phyloP scores from a whole-genome alignment of 1,139 yeast genomes.

The Taphrina confusa region DNA sequence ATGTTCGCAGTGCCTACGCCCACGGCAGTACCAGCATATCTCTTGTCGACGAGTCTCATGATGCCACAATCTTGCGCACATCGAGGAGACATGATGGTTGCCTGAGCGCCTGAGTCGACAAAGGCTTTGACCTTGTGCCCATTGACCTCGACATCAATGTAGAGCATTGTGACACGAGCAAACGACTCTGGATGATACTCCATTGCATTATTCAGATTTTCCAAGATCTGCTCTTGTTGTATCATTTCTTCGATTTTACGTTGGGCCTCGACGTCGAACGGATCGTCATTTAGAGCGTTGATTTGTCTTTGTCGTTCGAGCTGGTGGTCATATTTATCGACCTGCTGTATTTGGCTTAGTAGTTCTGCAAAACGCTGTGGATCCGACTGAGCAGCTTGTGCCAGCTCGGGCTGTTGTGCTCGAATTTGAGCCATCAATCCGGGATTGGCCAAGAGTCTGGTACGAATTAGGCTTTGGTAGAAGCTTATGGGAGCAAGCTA shows the following conservation, averaged over 20 bases:
- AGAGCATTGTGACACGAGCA: constrained; percentile 78
- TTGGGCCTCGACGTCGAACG: constrained; percentile 74
- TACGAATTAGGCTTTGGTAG: background rate
- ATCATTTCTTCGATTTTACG: constrained; percentile 66
- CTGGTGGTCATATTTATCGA: constrained; percentile 16
- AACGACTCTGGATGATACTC: constrained; percentile 89
- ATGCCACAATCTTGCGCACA: constrained; percentile 75
- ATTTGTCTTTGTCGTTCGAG: constrained; percentile 27
- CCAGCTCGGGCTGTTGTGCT: constrained; percentile 40
- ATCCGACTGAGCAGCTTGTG: constrained; percentile 45
- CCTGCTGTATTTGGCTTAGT: constrained; percentile 22
- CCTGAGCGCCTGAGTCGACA: constrained; percentile 95
- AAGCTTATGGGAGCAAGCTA: background rate
- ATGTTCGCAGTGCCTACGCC: constrained; percentile 88
- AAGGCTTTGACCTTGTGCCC: constrained; percentile 83
- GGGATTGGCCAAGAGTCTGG: constrained; percentile 41
- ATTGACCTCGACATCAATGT: constrained; percentile 72
- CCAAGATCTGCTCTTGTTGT: constrained; percentile 66
- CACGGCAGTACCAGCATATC: constrained; percentile 78
- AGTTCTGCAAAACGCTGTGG: constrained; percentile 40
- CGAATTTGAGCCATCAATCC: constrained; percentile 30
- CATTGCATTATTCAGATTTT: constrained; percentile 73
- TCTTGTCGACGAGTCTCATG: constrained; percentile 70
- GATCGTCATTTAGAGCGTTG: constrained; percentile 55
- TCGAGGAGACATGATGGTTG: constrained; percentile 74